phyloP scores from a whole-genome alignment of 2,329 filamentous ascomycete genomes.

The Fusarium acutatum region DNA sequence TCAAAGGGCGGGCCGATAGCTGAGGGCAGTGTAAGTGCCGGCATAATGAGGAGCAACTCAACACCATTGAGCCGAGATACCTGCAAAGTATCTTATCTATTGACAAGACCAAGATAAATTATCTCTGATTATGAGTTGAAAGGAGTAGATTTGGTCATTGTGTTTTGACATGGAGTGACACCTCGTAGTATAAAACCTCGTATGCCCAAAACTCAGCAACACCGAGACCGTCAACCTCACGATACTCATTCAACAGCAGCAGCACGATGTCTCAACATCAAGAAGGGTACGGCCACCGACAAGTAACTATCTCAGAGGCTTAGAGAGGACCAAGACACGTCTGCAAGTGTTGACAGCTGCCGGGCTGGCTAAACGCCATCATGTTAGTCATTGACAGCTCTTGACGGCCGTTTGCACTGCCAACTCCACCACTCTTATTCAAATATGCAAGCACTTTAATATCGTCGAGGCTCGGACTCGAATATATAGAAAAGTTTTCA shows the following conservation, averaged over 20 bases:
- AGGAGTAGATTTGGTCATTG: not conserved
- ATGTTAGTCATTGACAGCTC: not conserved
- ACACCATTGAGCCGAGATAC: not conserved
- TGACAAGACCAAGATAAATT: not conserved
- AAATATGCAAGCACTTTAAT: not conserved
- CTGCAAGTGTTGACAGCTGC: not conserved
- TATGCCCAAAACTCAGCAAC: not conserved
- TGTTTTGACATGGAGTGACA: not conserved
- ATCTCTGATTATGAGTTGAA: not conserved
- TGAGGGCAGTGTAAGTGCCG: not conserved
- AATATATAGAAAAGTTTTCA: not conserved
- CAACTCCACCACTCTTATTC: not conserved
- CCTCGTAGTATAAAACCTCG: not conserved
- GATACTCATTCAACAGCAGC: not conserved
- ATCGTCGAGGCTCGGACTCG: not conserved
- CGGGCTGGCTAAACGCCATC: not conserved
- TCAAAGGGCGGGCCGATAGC: conserved; percentile 9
- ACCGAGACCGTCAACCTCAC: not conserved
- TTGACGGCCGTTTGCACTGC: conserved; percentile 5
- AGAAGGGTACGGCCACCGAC: no score
- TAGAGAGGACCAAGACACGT: not conserved
- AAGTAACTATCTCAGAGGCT: not conserved
- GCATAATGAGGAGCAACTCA: not conserved
- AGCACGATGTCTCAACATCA: not conserved
- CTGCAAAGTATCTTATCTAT: not conserved